phyloP scores from a whole-genome alignment of 2,329 filamentous ascomycete genomes.

The Apiospora arundinis region DNA sequence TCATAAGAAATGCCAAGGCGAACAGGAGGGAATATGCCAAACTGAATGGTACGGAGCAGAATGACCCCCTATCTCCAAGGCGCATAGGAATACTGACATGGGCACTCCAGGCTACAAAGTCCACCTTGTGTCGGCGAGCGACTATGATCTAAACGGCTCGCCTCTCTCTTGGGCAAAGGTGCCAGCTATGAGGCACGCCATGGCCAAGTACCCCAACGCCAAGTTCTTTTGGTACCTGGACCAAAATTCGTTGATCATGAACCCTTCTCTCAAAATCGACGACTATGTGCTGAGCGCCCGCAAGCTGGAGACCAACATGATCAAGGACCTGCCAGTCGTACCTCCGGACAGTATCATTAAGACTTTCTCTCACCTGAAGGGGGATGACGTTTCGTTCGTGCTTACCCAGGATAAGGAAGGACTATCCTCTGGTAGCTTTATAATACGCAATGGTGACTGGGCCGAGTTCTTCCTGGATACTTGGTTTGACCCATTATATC shows the following conservation, averaged over 20 bases:
- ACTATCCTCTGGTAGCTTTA: constrained; percentile 76
- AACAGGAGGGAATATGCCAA: constrained; percentile 87
- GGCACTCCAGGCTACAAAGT: constrained; percentile 74
- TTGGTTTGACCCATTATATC: constrained; percentile 95
- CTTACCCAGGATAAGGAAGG: constrained; percentile 86
- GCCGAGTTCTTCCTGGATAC: constrained; percentile 90
- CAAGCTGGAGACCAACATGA: constrained; percentile 78
- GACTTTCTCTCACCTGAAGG: constrained; percentile 84
- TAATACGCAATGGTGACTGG: constrained; percentile 87
- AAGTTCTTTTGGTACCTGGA: constrained; percentile 89
- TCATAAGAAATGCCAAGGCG: constrained; percentile 75
- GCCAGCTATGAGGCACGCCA: constrained; percentile 86
- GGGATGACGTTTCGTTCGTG: constrained; percentile 79
- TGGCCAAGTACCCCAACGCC: constrained; percentile 78
- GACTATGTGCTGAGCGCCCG: constrained; percentile 71
- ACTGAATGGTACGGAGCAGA: constrained; percentile 71
- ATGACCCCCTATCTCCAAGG: neutral
- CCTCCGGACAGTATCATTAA: constrained; percentile 97
- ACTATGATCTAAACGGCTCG: constrained; percentile 73
- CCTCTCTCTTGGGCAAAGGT: constrained; percentile 76
- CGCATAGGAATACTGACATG: neutral
- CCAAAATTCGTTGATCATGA: constrained; percentile 87
- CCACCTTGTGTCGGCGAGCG: constrained; percentile 78
- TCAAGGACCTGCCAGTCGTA: constrained; percentile 84
- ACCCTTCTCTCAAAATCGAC: constrained; percentile 72